Percentiles rank a stretch among this genome's conserved stretches.
Conservation (phyloP, 352 stramenopile species). For the Phytophthora hybrid region DNA sequence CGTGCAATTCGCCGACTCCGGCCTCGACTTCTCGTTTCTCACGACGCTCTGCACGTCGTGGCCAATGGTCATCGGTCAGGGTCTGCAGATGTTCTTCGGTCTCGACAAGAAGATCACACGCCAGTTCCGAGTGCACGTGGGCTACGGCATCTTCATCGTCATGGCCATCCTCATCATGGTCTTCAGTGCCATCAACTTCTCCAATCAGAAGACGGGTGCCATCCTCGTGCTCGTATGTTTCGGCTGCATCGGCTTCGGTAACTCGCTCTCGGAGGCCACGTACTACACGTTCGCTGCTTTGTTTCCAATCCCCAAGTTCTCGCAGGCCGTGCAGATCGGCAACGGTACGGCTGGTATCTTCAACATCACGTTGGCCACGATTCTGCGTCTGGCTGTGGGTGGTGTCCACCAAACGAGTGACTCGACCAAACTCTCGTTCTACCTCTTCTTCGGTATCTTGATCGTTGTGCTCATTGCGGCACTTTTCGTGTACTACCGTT, state of each 20-base stretch:
- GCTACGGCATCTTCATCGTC: conserved; percentile 65
- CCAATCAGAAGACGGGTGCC: conserved; percentile 54
- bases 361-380: conserved; percentile 61
- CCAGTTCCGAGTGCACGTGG: conserved; percentile 50
- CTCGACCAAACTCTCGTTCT: conserved; percentile 52
- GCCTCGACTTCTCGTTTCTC: conserved; percentile 72
- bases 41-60: conserved; percentile 68
- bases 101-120: conserved; percentile 66
- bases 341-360: conserved; percentile 57
- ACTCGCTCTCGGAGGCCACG: conserved; percentile 65
- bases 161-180: conserved; percentile 71
- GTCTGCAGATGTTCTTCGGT: conserved; percentile 60
- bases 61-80: conserved; percentile 66
- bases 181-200: conserved; percentile 62
- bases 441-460: conserved; percentile 66
- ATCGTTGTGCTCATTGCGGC: conserved; percentile 59
- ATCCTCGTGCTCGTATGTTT: conserved; percentile 70
- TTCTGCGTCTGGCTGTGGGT: conserved; percentile 60
- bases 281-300: conserved; percentile 71
- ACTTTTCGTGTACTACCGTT: conserved; percentile 48
- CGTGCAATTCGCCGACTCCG: conserved; percentile 53
- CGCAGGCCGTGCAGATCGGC: conserved; percentile 70
- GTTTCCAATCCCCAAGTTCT: conserved; percentile 74
- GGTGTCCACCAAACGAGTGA: conserved; percentile 49
- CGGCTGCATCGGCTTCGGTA: conserved; percentile 53